phyloP scores from a whole-genome alignment of 495 filamentous ascomycete species.

The Chaetomidium leptoderma region DNA sequence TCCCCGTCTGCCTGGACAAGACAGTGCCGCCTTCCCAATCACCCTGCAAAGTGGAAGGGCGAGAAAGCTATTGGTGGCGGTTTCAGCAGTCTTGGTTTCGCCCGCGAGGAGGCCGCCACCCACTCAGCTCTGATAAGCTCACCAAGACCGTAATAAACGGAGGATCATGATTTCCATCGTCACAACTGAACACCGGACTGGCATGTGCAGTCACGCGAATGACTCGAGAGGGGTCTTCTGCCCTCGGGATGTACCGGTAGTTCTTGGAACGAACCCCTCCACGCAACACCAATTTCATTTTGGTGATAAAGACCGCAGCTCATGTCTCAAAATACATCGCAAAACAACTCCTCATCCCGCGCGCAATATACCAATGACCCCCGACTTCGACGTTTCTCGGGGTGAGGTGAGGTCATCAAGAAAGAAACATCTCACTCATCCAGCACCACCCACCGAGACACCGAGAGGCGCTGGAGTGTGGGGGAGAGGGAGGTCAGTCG shows the following conservation, averaged over 20 bases:
- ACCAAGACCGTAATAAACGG: neutral
- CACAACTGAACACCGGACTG: neutral
- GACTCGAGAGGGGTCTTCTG: neutral
- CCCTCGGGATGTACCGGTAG: too few species aligned
- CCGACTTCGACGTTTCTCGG: neutral
- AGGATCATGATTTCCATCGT: neutral
- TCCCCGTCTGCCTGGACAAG: neutral
- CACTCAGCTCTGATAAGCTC: neutral
- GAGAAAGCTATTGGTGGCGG: neutral
- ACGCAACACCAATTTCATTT: neutral
- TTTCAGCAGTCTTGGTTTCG: neutral
- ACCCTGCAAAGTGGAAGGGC: neutral
- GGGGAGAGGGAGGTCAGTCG: too few species aligned
- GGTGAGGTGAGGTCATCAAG: neutral
- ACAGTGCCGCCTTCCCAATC: neutral
- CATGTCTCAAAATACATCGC: neutral
- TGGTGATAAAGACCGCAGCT: neutral
- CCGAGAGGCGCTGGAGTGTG: too few species aligned
- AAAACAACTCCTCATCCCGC: neutral
- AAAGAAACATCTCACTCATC: neutral
- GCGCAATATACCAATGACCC: neutral
- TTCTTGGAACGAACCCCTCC: neutral
- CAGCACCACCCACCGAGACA: neutral
- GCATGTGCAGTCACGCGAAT: neutral
- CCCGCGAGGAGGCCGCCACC: conserved; percentile 4